These are phyloP conservation scores for Phytophthora crassamura DNA, from an alignment of 352 stramenopile genomes.

Conservation along the genomic window DNA sequence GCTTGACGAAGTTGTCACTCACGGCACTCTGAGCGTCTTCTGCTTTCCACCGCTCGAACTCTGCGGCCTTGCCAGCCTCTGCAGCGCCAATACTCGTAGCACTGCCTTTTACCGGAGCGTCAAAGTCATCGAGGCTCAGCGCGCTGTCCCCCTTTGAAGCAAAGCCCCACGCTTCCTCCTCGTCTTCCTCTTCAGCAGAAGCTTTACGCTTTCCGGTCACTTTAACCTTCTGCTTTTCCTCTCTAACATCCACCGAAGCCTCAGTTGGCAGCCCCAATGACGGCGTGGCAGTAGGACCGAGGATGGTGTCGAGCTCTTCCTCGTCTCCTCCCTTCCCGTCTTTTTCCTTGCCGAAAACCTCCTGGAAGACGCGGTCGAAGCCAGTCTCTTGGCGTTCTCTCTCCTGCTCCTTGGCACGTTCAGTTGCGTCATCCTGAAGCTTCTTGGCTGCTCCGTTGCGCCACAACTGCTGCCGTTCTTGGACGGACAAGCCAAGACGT, in stretches of 20 bases:
- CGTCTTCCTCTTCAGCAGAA: slow-evolving; percentile 15
- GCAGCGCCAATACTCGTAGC: neutral
- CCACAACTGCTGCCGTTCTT: slow-evolving; percentile 42
- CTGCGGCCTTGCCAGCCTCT: slow-evolving; percentile 21
- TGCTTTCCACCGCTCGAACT: slow-evolving; percentile 70
- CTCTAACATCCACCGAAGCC: neutral
- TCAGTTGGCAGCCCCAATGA: neutral
- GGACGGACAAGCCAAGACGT: slow-evolving; percentile 25
- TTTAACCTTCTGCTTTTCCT: slow-evolving; percentile 5
- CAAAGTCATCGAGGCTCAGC: slow-evolving; percentile 53
- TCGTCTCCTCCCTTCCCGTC: slow-evolving; percentile 32
- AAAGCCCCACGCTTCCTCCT: slow-evolving; percentile 43
- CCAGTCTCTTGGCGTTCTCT: slow-evolving; percentile 43
- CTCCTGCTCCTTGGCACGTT: slow-evolving; percentile 33
- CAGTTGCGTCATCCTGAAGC: slow-evolving; percentile 18
- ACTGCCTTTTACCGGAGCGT: slow-evolving; percentile 14
- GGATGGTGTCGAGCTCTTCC: slow-evolving; percentile 23
- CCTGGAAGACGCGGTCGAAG: slow-evolving; percentile 64
- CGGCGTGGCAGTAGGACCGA: neutral
- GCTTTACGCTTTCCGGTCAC: slow-evolving; percentile 10
- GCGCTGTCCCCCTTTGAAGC: slow-evolving; percentile 30
- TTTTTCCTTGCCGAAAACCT: slow-evolving; percentile 47
- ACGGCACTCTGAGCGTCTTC: slow-evolving; percentile 56
- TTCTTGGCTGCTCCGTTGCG: slow-evolving; percentile 28
- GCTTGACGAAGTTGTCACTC: slow-evolving; percentile 82